phyloP scores from a whole-genome alignment of 2,329 filamentous ascomycete genomes.

The Paraphoma chrysanthemicola region DNA sequence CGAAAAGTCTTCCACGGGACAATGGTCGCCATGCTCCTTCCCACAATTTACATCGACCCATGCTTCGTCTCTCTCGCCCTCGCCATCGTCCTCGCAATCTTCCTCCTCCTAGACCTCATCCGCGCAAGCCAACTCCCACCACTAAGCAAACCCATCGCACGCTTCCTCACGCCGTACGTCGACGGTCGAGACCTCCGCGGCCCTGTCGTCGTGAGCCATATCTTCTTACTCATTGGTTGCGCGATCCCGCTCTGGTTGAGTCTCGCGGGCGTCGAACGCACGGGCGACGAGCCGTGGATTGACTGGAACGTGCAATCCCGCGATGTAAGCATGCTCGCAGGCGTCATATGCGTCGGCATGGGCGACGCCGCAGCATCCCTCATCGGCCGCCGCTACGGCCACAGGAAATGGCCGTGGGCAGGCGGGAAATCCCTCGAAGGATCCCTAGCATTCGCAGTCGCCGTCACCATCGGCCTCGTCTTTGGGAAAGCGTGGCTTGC shows the following conservation, averaged over 20 bases:
- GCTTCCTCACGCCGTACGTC: constrained; percentile 90
- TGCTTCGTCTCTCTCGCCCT: constrained; percentile 81
- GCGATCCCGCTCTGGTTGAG: constrained; percentile 93
- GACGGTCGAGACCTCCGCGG: constrained; percentile 92
- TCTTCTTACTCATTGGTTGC: constrained; percentile 93
- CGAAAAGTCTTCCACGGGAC: constrained; percentile 98
- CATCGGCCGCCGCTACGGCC: constrained; percentile 84
- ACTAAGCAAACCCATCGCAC: constrained; percentile 81
- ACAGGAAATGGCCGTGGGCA: constrained; percentile 93
- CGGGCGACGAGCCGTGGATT: constrained; percentile 61
- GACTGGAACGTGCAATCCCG: constrained; percentile 77
- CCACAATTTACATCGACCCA: constrained; percentile 85
- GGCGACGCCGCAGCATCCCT: constrained; percentile 93
- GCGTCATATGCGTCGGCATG: constrained; percentile 92
- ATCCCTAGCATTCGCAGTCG: constrained; percentile 77
- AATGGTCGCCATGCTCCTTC: constrained; percentile 96
- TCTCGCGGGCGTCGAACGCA: constrained; percentile 71
- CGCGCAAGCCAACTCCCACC: constrained; percentile 91
- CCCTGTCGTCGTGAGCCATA: constrained; percentile 93
- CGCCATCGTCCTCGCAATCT: constrained; percentile 79
- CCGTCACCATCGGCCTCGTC: constrained; percentile 78
- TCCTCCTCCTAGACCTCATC: constrained; percentile 86
- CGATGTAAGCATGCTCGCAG: constrained; percentile 89
- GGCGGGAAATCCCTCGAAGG: constrained; percentile 96
- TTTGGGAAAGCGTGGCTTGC: constrained; percentile 76